Evolutionary conservation across 179 eudicot genomes (phyloP), one percentile per base, ranked within the genome.

Genomic region (Kewa caespitosa): DNA sequence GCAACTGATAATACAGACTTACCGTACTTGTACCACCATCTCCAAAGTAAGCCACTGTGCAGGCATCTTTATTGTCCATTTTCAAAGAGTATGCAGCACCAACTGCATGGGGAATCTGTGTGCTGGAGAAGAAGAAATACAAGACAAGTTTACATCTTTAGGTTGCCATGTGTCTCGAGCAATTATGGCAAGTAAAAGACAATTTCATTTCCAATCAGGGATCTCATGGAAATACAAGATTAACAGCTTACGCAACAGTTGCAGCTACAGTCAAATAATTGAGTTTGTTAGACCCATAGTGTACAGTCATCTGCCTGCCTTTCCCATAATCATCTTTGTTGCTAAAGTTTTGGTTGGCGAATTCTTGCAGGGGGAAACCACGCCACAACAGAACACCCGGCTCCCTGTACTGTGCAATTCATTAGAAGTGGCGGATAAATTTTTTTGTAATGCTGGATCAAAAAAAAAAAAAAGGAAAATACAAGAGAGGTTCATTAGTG

Each of bases 251-350:
- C 95, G 91, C 95, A 43, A 93, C 87, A 46, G 98, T 87, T 59
- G 98, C 91, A 70, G 98, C 74, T 62, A 93, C 89, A 13, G 95
- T 93, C 54, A 91, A 31, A 78, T 91, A 93, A 72, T 93, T 93
- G 76, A 83, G 93, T 74, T 90, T 87, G 62, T 83, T 88, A 31
- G 94, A 93, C 1, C 98, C 98, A 78, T 93, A 91, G 82, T 93
- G 98, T 65, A 88, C 83, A 18, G 98, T 93, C 98, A 94, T 94
- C 82, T 94, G 98, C 82, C 97, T 83, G 60, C 98, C 98, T 84
- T 92, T 94, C 48, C 97, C 92, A 79, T 82, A 38, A 76, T 94
- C 98, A 60, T 74, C 83, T 70, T 83, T 87, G 78, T 94, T 94
- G 34, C 96, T 86, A 38, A 90, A 88, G 52, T 88, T 90, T 74